Conservation (phyloP, 495 filamentous ascomycete species). For the Lindgomyces ingoldianus region DNA sequence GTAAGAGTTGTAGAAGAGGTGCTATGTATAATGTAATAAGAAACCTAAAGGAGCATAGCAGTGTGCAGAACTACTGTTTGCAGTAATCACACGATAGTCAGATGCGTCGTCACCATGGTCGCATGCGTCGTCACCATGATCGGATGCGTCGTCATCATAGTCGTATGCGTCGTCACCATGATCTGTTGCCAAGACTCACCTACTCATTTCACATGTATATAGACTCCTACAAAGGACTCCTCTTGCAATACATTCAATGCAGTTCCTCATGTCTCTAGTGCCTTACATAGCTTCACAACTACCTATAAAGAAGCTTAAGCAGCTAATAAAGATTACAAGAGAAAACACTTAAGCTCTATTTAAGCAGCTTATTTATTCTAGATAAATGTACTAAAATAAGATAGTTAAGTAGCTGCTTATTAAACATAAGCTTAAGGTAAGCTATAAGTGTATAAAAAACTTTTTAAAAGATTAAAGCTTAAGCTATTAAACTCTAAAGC, state of each 20-base stretch:
- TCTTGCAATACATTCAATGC: too few relatives aligned
- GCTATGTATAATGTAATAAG: neutral
- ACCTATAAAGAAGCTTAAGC: neutral
- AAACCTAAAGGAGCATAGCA: neutral
- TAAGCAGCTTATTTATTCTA: neutral
- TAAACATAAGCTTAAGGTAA: neutral
- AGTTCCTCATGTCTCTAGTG: too few relatives aligned
- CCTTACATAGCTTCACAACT: too few relatives aligned
- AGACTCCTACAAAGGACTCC: too few relatives aligned
- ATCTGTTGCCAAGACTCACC: too few relatives aligned
- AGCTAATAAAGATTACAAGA: neutral
- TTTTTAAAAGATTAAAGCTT: neutral
- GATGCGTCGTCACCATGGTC: too few relatives aligned
- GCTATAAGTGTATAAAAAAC: neutral
- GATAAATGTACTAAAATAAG: slow-evolving; percentile 2
- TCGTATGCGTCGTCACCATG: too few relatives aligned
- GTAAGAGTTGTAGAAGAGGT: neutral
- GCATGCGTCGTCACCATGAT: too few relatives aligned
- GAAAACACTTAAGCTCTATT: neutral
- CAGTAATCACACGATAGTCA: too few relatives aligned
- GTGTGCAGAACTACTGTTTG: too few relatives aligned
- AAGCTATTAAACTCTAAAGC: neutral
- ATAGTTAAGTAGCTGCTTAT: neutral
- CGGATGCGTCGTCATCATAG: too few relatives aligned
- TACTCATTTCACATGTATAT: too few relatives aligned